A percentile compares a stretch with the other conserved stretches of the same genome.
Conservation (phyloP, 345 rosid species). For the Lenwebbia sp. region DNA sequence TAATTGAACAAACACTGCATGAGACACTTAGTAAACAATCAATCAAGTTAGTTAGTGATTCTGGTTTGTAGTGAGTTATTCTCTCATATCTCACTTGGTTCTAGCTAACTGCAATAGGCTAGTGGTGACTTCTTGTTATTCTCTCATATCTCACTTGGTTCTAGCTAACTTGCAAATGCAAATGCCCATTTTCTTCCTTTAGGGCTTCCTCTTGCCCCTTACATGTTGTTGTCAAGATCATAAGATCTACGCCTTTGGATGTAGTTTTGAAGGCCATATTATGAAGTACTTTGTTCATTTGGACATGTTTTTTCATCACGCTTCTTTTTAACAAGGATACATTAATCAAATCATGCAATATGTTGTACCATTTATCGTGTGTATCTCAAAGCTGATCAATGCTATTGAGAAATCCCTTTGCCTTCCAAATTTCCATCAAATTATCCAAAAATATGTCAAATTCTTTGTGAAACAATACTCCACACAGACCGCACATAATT, state of each 20-base stretch:
- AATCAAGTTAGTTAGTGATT: too few relatives aligned
- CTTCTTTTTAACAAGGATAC: too few relatives aligned
- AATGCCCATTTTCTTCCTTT: neutral
- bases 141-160: too few relatives aligned
- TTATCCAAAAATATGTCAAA: constrained; percentile 4
- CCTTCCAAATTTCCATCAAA: constrained; percentile 13
- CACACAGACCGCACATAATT: constrained; percentile 10
- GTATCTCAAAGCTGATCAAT: too few relatives aligned
- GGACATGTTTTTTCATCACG: neutral
- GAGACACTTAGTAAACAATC: too few relatives aligned
- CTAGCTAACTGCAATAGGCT: too few relatives aligned
- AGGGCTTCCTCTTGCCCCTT: neutral
- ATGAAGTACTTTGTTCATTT: too few relatives aligned
- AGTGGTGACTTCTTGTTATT: too few relatives aligned
- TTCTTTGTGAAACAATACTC: constrained; percentile 5
- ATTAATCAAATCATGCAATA: neutral
- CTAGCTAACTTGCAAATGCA: neutral
- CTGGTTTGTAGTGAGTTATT: too few relatives aligned
- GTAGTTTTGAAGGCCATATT: neutral
- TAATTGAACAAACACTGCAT: too few relatives aligned
- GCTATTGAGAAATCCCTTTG: constrained; percentile 6
- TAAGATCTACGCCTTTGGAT: neutral
- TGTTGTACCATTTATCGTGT: too few relatives aligned
- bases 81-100: too few relatives aligned
- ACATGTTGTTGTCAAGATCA: neutral